Conservation (phyloP, 805 yeast genomes). For the Cyberlindnera suaveolens region DNA sequence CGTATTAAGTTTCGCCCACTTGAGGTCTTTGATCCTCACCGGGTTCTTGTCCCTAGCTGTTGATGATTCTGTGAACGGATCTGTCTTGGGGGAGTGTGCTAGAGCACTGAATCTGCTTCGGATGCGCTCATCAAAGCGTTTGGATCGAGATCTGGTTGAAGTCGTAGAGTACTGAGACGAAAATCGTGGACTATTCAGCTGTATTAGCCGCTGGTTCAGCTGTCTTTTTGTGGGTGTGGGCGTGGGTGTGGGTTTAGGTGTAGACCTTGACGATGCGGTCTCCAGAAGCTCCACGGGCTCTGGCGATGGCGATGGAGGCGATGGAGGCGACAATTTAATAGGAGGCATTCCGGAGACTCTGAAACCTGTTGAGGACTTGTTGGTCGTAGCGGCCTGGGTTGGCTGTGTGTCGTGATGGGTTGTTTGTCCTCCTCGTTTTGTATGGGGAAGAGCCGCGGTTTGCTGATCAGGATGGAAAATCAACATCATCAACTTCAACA, state of each 20-base stretch:
- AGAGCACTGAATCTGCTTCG: conserved; percentile 13
- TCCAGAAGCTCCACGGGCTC: not conserved
- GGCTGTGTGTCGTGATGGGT: too few relatives aligned
- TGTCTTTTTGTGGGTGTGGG: conserved; percentile 8
- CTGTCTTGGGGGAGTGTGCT: not conserved
- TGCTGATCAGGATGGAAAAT: too few relatives aligned
- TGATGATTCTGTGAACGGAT: not conserved
- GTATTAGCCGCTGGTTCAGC: not conserved
- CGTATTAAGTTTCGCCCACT: conserved; percentile 37
- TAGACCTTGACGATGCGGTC: conserved; percentile 5
- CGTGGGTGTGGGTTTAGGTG: conserved; percentile 6
- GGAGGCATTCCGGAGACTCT: too few relatives aligned
- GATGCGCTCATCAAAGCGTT: conserved; percentile 18
- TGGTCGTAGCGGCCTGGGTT: too few relatives aligned
- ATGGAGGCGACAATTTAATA: not conserved
- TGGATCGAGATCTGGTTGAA: conserved; percentile 7
- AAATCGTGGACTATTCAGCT: conserved; percentile 8
- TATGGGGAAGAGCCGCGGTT: too few relatives aligned
- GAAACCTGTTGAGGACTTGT: too few relatives aligned
- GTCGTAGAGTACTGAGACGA: conserved; percentile 10
- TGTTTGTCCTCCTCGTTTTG: too few relatives aligned
- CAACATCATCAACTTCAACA: too few relatives aligned
- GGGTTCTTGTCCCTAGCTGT: not conserved
- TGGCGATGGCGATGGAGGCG: not conserved
- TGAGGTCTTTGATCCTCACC: conserved; percentile 11